Percentiles rank a stretch among this genome's conserved stretches.
These are phyloP conservation scores for Cercospora zeae-maydis DNA, from an alignment of 2,329 filamentous ascomycete genomes.

Conservation along the genomic window DNA sequence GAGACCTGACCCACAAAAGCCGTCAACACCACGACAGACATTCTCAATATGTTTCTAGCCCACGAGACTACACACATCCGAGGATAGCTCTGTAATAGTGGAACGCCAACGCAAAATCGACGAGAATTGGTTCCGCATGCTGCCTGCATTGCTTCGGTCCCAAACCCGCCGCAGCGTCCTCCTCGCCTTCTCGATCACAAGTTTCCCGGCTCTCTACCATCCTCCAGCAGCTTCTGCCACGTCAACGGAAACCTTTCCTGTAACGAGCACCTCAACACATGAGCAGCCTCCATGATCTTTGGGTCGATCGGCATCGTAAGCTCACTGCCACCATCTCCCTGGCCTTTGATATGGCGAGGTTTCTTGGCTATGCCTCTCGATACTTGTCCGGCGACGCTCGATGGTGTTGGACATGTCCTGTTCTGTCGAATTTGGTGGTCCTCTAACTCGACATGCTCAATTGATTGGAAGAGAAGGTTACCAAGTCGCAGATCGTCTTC, in stretches of 20 bases:
- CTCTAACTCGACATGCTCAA: background rate
- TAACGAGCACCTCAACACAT: constrained; percentile 1
- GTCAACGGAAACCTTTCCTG: constrained; percentile 9
- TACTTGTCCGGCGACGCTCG: background rate
- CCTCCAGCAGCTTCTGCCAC: constrained; percentile 9
- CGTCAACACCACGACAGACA: background rate
- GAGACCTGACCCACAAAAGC: background rate
- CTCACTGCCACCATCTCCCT: background rate
- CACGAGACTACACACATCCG: background rate
- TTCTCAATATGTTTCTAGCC: background rate
- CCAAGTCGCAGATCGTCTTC: constrained; percentile 10
- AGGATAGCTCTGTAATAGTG: background rate
- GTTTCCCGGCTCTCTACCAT: background rate
- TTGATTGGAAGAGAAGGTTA: background rate
- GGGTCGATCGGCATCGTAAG: background rate
- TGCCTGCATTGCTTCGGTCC: background rate
- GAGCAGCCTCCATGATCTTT: constrained; percentile 1
- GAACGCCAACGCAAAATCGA: no score
- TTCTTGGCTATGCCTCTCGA: background rate
- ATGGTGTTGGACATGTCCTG: background rate
- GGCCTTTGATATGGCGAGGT: constrained; percentile 1
- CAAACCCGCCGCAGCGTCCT: background rate
- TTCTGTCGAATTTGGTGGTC: background rate
- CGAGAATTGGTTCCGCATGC: no score
- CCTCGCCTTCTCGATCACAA: background rate